A percentile compares a stretch with the other conserved stretches of the same genome.
These are phyloP conservation scores for Termitomyces sp. DNA, from an alignment of 768 basidiomycete genomes.

Conservation along the genomic window DNA sequence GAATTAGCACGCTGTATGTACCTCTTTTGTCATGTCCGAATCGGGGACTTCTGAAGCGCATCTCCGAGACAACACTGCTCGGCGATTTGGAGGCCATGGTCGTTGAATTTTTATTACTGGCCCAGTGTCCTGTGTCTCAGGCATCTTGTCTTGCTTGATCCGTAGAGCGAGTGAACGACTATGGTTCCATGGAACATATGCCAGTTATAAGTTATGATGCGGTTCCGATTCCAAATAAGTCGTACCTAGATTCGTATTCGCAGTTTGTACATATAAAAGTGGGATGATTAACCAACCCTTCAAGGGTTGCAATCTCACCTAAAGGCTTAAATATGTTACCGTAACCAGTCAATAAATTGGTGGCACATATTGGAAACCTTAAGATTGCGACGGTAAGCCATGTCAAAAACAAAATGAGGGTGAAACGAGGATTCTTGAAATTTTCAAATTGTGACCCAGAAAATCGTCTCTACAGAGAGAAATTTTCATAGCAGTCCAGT, in stretches of 20 bases:
- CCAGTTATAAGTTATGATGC: background rate
- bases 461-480: background rate
- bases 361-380: background rate
- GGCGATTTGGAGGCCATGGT: background rate
- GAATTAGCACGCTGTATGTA: constrained; percentile 4
- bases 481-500: background rate
- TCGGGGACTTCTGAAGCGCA: constrained; percentile 7
- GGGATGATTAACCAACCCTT: background rate
- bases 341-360: background rate
- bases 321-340: background rate
- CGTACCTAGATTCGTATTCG: constrained; percentile 5
- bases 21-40: constrained; percentile 11
- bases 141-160: background rate
- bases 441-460: background rate
- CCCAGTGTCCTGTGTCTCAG: background rate
- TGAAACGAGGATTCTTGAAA: background rate
- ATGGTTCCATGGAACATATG: background rate
- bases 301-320: background rate
- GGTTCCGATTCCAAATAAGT: background rate
- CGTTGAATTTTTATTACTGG: constrained; percentile 5
- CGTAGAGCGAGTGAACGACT: background rate
- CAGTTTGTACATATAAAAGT: background rate
- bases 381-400: background rate
- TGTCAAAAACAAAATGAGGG: background rate
- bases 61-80: constrained; percentile 11